Evolutionary conservation across 1,284 basidiomycete species (phyloP).

Genomic region (Ustilago shanxiensis): DNA sequence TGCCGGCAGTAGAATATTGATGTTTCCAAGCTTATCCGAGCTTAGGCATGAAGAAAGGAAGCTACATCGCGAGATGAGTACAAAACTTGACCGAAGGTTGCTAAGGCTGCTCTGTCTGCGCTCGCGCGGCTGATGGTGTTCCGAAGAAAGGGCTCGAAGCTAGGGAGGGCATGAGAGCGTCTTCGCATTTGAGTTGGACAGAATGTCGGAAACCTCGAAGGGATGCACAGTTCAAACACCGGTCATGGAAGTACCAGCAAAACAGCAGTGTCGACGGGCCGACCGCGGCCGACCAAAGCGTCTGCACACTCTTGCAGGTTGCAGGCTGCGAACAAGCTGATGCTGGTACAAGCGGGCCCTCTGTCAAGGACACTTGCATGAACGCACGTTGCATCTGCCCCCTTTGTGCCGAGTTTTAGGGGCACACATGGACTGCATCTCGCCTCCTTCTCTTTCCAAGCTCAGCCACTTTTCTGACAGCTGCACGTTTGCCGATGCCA

Average conservation of each 20-base stretch:
- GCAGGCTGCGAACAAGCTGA: background rate
- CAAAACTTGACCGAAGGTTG: too few relatives aligned
- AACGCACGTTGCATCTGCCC: constrained; percentile 1
- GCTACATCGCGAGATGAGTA: too few relatives aligned
- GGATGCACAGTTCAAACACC: background rate
- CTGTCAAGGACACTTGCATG: background rate
- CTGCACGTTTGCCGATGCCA: too few relatives aligned
- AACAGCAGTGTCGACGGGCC: background rate
- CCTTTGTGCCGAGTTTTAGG: background rate
- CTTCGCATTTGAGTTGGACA: background rate
- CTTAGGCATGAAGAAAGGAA: too few relatives aligned
- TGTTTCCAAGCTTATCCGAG: too few relatives aligned
- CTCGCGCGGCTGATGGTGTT: background rate
- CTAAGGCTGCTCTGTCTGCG: too few relatives aligned
- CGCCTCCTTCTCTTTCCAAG: background rate
- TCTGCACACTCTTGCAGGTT: background rate
- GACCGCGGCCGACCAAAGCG: background rate
- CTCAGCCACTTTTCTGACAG: too few relatives aligned
- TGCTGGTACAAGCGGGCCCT: constrained; percentile 6
- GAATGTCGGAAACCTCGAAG: background rate
- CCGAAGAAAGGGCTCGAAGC: background rate
- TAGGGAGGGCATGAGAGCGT: too few relatives aligned
- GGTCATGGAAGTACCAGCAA: background rate
- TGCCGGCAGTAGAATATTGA: too few relatives aligned
- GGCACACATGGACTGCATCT: background rate